Conservation (phyloP, 345 rosid species). For the Raphanus raphanistrum region DNA sequence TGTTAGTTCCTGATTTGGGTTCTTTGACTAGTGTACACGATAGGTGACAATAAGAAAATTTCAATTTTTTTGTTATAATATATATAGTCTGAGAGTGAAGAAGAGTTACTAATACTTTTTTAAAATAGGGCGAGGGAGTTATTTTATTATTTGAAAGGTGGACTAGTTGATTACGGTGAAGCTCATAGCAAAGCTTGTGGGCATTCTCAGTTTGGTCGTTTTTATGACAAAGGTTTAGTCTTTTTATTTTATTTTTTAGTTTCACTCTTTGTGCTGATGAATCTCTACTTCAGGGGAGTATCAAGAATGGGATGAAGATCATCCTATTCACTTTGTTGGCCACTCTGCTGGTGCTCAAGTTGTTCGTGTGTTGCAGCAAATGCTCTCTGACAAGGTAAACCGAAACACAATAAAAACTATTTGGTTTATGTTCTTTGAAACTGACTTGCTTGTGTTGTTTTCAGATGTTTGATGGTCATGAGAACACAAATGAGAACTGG, state of each 20-base stretch:
- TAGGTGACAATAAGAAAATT: slow-evolving; percentile 42
- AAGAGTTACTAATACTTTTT: slow-evolving; percentile 1
- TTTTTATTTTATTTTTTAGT: neutral
- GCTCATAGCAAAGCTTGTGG: slow-evolving; percentile 89
- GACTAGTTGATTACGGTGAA: slow-evolving; percentile 86
- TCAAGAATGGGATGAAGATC: slow-evolving; percentile 92
- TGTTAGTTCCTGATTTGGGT: slow-evolving; percentile 96
- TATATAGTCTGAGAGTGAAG: neutral
- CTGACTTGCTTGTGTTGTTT: slow-evolving; percentile 13
- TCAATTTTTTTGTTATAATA: slow-evolving; percentile 3
- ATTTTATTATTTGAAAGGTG: slow-evolving; percentile 95
- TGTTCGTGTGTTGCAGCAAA: slow-evolving; percentile 96
- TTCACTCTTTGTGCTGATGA: slow-evolving; percentile 22
- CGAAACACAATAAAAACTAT: neutral
- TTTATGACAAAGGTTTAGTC: slow-evolving; percentile 67
- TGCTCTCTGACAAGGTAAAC: slow-evolving; percentile 89
- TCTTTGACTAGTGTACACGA: slow-evolving; percentile 89
- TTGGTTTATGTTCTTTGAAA: neutral
- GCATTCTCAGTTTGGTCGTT: slow-evolving; percentile 85
- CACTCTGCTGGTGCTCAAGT: slow-evolving; percentile 99
- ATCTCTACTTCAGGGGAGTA: slow-evolving; percentile 59
- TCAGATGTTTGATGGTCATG: slow-evolving; percentile 78
- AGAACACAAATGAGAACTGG: slow-evolving; percentile 86
- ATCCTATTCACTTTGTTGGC: slow-evolving; percentile 95
- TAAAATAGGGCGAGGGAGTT: slow-evolving; percentile 82